Base-by-base conservation (phyloP, 2,329 filamentous ascomycete genomes). In the Phyllosticta citriasiana region DNA sequence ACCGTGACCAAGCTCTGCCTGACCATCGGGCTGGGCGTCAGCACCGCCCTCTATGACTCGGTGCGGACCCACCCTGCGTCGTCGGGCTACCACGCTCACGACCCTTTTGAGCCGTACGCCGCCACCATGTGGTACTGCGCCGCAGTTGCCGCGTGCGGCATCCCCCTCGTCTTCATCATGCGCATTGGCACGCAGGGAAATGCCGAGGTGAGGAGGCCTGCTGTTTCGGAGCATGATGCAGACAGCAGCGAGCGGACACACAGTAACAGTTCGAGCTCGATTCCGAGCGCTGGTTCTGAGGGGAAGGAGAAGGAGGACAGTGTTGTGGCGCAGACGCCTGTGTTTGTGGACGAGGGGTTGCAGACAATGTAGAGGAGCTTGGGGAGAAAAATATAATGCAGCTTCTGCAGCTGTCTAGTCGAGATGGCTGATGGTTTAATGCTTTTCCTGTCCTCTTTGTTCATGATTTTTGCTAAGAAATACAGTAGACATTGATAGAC, bases 1-100 rank as follows among this genome's bases (percentile, higher is more conserved):
- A 88, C 86, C 2, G 77, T 86, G 24, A 82, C 83, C 52, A 80
- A 84, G 61, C 74, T 88, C 3, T 81, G 80, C 56, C 78, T 79
- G 57, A 84, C 84, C 0, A 73, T 86, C 1, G 82, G 83, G 3
- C 79, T 87, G 59, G 84, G 84, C 1, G 79, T 88, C 56, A 79
- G 83, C 2, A 87, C 85, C 0, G 84, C 84, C 0, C 76, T 86
- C 7, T 86, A 81, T 66, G 80, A 79, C 64, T 79, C 78, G 0
- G 74, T 72, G 16, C 57, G 68, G 16, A 61, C 72, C 54, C 66
- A 68, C 5, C 66, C 73, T 2, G 64, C 67, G 0, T 65, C 67
- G 16, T 70, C 69, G 6, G 73, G 70, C 0, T 76, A 80, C 57
- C 77, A 79, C 59, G 69, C 73, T 9, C 70, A 70, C 14, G 75